Evolutionary conservation across 805 yeast genomes (phyloP), one percentile per base, ranked within the genome.

Genomic region (Nakazawaea laoshanensis): DNA sequence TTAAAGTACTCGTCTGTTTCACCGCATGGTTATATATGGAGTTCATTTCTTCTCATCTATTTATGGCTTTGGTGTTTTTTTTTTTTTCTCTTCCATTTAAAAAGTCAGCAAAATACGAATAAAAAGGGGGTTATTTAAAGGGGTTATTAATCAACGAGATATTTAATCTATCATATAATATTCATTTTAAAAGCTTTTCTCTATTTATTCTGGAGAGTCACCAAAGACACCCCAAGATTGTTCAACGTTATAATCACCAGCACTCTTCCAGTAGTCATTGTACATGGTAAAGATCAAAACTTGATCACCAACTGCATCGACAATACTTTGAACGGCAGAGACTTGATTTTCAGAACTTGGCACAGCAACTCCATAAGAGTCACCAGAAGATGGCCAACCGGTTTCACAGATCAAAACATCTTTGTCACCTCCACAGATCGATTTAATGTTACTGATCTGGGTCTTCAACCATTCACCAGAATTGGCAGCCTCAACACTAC

Each of bases 1-100:
- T 70, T 33, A 89, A 59, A 18, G 77, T 65, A 46, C 74, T 84
- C 19, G 86, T 74, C 55, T 88, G 96, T 54, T 85, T 86, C 35
- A 82, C 66, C 7, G 95, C 96, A 54, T 85, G 94, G 58, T 85
- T 89, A 59, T 80, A 86, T 33, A 88, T 64, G 18, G 95, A 77
- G 58, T 87, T 88, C 97, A 34, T 34, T 16, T 7, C 20, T 5
- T 5, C 17, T 35, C 18, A 23, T 22, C 16, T 29, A 33, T 19
- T 14, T 22, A n/a, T 12, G 19, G 19, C 16, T 6, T 10, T 16
- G 13, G 19, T 21, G 19, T 30, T 13, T 22, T 6, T 30, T 12
- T 23, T 22, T 22, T 30, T 24, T 12, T 24, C 12, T 7, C 12
- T 24, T 24, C 26, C 13, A 7, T 24, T 12, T 24, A 16, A 14